Conservation (phyloP, 2,329 filamentous ascomycete species). For the Talaromyces verruculosus region DNA sequence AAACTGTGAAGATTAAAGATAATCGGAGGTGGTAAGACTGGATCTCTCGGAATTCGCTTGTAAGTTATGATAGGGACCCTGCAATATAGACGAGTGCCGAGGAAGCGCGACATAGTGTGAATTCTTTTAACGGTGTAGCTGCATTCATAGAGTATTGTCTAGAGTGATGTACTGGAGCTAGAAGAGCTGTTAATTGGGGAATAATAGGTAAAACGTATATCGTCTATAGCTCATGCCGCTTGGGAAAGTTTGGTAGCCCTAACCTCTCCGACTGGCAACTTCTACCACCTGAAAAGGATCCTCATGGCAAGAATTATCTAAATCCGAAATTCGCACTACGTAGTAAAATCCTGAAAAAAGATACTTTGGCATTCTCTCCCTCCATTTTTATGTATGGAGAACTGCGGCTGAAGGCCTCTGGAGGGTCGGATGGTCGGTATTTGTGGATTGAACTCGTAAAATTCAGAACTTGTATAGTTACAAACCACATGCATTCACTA, state of each 20-base stretch:
- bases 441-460: background rate
- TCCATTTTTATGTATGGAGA: background rate
- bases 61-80: background rate
- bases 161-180: background rate
- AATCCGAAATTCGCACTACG: background rate
- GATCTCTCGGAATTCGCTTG: background rate
- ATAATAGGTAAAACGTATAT: background rate
- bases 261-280: background rate
- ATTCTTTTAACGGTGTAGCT: background rate
- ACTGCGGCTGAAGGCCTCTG: background rate
- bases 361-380: background rate
- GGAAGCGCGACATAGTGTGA: background rate
- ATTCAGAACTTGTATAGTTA: background rate
- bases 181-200: background rate
- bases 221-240: background rate
- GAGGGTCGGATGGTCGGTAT: slow-evolving; percentile 1
- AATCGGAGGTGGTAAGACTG: background rate
- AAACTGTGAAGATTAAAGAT: background rate
- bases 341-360: background rate
- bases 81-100: background rate
- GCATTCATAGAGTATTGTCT: background rate
- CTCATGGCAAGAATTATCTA: background rate
- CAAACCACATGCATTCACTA: background rate
- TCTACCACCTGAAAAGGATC: background rate
- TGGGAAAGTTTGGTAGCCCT: background rate